Evolutionary conservation across 1,139 yeast species (phyloP).

Genomic region (Schwanniomyces etchellsii): DNA sequence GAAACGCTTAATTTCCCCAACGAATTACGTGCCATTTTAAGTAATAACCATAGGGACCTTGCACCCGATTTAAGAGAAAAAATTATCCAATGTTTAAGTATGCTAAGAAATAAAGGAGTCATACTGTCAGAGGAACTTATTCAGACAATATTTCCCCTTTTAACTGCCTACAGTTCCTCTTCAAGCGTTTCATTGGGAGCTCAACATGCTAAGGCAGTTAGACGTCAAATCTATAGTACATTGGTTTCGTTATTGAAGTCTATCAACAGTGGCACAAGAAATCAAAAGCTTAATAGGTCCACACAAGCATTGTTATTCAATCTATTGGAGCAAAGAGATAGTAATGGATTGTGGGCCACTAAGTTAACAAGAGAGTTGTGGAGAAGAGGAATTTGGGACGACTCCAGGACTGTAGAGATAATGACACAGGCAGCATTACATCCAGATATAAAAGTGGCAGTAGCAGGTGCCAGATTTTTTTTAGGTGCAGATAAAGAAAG

Average conservation of each 20-base stretch:
- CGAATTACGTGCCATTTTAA: slow-evolving; percentile 64
- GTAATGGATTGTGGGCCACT: slow-evolving; percentile 94
- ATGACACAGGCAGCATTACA: slow-evolving; percentile 95
- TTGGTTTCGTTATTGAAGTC: slow-evolving; percentile 72
- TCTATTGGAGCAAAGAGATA: slow-evolving; percentile 69
- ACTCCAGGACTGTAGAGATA: slow-evolving; percentile 88
- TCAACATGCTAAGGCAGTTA: slow-evolving; percentile 77
- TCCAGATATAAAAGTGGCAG: slow-evolving; percentile 79
- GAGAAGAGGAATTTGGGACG: slow-evolving; percentile 99
- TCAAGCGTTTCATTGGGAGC: slow-evolving; percentile 41
- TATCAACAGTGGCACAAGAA: slow-evolving; percentile 78
- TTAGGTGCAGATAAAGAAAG: slow-evolving; percentile 94
- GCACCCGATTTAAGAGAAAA: slow-evolving; percentile 87
- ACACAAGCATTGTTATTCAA: slow-evolving; percentile 91
- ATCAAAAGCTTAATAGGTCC: slow-evolving; percentile 80
- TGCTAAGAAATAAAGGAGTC: slow-evolving; percentile 85
- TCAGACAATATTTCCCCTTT: slow-evolving; percentile 82
- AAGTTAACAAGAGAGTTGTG: slow-evolving; percentile 90
- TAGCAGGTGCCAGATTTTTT: slow-evolving; percentile 87
- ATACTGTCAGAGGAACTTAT: slow-evolving; percentile 75
- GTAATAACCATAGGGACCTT: slow-evolving; percentile 73
- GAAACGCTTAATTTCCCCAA: slow-evolving; percentile 82
- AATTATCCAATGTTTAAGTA: slow-evolving; percentile 80
- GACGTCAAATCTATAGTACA: slow-evolving; percentile 78
- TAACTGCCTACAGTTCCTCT: slow-evolving; percentile 43